phyloP scores from a whole-genome alignment of 2,329 filamentous ascomycete genomes.

The Claviceps sp. region DNA sequence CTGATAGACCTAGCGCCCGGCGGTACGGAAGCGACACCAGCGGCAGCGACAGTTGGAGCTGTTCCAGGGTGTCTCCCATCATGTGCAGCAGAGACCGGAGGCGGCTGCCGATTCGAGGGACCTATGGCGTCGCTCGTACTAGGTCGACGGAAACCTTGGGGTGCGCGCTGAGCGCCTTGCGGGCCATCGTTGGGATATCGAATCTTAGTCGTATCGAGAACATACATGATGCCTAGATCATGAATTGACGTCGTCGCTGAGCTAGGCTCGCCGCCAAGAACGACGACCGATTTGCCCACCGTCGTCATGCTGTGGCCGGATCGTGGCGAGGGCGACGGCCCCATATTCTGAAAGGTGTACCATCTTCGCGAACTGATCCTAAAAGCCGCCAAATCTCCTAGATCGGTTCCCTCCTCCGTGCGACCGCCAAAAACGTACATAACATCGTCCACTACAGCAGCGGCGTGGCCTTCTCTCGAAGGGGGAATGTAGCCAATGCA shows the following conservation, averaged over 20 bases:
- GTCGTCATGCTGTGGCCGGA: conserved; percentile 98
- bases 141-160: conserved; percentile 26
- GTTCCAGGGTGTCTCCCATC: conserved; percentile 2
- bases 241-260: conserved; percentile 67
- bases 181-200: conserved; percentile 73
- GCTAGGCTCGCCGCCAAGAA: conserved; percentile 88
- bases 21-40: neutral
- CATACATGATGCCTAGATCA: conserved; percentile 79
- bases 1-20: conserved; percentile 25
- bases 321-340: conserved; percentile 79
- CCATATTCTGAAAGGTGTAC: conserved; percentile 99
- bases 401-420: conserved; percentile 81
- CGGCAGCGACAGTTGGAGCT: neutral
- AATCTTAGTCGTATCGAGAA: conserved; percentile 91
- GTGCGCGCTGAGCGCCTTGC: conserved; percentile 22
- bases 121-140: conserved; percentile 24
- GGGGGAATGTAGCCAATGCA: conserved; percentile 97
- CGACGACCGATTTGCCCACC: conserved; percentile 81
- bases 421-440: conserved; percentile 99
- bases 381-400: conserved; percentile 82
- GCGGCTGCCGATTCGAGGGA: conserved; percentile 19
- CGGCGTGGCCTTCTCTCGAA: conserved; percentile 85
- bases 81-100: conserved; percentile 14
- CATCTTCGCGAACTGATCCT: conserved; percentile 67
- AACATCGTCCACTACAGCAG: conserved; percentile 85